Conservation (phyloP, 2,329 filamentous ascomycete genomes). For the Aspergillus pseudonomiae region DNA sequence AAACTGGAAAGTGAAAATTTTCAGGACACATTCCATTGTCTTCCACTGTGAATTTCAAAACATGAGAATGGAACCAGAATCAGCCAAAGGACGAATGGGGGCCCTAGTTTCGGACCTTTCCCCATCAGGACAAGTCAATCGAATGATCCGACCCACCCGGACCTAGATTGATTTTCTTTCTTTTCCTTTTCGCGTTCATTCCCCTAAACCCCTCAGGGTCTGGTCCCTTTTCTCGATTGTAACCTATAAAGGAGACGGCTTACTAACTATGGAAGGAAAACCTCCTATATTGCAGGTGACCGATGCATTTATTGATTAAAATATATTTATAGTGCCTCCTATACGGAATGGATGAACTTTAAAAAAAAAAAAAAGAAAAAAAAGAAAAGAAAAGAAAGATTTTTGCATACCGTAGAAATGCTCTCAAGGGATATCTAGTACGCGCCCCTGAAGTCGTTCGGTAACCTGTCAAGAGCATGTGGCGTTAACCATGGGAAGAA, state of each 20-base stretch:
- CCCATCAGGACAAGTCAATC: conserved; percentile 10
- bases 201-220: conserved; percentile 5
- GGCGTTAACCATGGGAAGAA: conserved; percentile 8
- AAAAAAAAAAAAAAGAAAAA: neutral
- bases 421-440: neutral
- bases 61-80: neutral
- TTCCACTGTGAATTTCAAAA: conserved; percentile 5
- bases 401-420: neutral
- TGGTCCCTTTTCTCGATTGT: neutral
- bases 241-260: conserved; percentile 1
- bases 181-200: conserved; percentile 5
- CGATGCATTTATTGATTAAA: conserved; percentile 5
- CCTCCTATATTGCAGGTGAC: conserved; percentile 3
- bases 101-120: conserved; percentile 19
- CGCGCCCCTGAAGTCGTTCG: neutral
- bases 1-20: neutral
- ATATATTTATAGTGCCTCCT: neutral
- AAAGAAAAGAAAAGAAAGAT: neutral
- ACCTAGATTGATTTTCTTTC: conserved; percentile 1
- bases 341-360: neutral
- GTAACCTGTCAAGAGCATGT: conserved; percentile 1
- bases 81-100: neutral
- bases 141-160: conserved; percentile 17
- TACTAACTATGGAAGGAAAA: neutral
- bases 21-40: conserved; percentile 6